Evolutionary conservation across 208 protist genomes (phyloP).

Genomic region (Herpetomonas tarakana): DNA sequence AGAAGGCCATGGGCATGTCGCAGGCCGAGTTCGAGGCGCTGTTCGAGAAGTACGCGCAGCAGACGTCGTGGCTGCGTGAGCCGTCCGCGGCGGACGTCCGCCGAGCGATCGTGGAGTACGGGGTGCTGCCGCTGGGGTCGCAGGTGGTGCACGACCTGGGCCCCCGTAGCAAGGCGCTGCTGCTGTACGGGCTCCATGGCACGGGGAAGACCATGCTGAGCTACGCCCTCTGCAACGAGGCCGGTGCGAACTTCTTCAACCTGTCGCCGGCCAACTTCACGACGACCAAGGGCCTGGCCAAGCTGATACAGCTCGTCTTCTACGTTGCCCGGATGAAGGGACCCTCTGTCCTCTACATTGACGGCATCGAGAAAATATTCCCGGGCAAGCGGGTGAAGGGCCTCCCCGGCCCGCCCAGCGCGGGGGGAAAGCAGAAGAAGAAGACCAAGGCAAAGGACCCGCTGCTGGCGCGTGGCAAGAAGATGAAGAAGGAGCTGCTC

Average conservation of each 20-base stretch:
- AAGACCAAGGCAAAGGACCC: constrained; percentile 40
- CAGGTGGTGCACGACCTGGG: constrained; percentile 88
- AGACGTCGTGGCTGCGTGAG: constrained; percentile 62
- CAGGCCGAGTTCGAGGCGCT: constrained; percentile 74
- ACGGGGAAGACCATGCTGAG: constrained; percentile 92
- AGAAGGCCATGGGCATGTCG: constrained; percentile 66
- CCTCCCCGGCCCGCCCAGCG: constrained; percentile 5
- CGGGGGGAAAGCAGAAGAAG: constrained; percentile 55
- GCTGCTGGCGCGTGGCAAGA: constrained; percentile 63
- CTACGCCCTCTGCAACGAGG: constrained; percentile 84
- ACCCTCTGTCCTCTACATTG: constrained; percentile 94
- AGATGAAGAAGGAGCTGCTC: constrained; percentile 91
- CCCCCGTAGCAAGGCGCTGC: constrained; percentile 51
- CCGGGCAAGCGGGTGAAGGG: constrained; percentile 37
- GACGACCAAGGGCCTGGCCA: constrained; percentile 58
- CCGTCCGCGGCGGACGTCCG: constrained; percentile 83
- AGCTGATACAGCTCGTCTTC: constrained; percentile 89
- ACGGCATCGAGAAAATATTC: constrained; percentile 90
- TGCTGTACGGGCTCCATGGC: constrained; percentile 85
- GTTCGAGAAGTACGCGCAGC: constrained; percentile 62
- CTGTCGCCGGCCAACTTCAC: constrained; percentile 86
- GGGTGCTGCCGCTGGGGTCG: constrained; percentile 87
- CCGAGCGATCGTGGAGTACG: constrained; percentile 68
- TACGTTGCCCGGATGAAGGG: constrained; percentile 84
- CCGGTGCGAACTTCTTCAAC: constrained; percentile 91